Conservation (phyloP, 805 yeast species). For the Candida ipomoeae region DNA sequence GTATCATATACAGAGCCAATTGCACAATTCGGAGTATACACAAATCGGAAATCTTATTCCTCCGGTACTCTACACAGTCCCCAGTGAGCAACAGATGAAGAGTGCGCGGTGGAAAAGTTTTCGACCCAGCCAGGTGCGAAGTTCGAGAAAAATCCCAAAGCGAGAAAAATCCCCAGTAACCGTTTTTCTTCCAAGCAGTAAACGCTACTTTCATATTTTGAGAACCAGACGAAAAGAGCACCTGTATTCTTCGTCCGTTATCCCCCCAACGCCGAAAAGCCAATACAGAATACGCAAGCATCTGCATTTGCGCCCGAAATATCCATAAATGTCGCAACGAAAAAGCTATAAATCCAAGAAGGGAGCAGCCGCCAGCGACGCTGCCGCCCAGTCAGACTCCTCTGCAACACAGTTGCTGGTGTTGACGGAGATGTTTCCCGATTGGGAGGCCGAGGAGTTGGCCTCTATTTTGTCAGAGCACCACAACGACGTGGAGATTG, state of each 20-base stretch:
- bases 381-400: slow-evolving; percentile 3
- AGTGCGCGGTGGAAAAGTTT: slow-evolving; percentile 5
- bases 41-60: background rate
- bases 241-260: background rate
- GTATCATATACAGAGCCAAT: too few relatives aligned
- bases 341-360: slow-evolving; percentile 14
- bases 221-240: background rate
- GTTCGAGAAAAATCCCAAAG: slow-evolving; percentile 2
- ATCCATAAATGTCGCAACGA: slow-evolving; percentile 18
- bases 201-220: background rate
- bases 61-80: background rate
- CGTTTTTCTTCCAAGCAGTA: slow-evolving; percentile 4
- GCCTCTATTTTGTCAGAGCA: slow-evolving; percentile 70
- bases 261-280: background rate
- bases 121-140: slow-evolving; percentile 3
- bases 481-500: slow-evolving; percentile 65
- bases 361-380: slow-evolving; percentile 9
- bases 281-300: slow-evolving; percentile 1
- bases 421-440: slow-evolving; percentile 85
- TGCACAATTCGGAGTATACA: too few relatives aligned
- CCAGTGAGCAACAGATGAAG: background rate
- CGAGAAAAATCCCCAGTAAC: slow-evolving; percentile 1
- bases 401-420: slow-evolving; percentile 40
- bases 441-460: slow-evolving; percentile 88
- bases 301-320: slow-evolving; percentile 2